Conservation (phyloP, 495 filamentous ascomycete species). For the Aspergillus bertholletiae region DNA sequence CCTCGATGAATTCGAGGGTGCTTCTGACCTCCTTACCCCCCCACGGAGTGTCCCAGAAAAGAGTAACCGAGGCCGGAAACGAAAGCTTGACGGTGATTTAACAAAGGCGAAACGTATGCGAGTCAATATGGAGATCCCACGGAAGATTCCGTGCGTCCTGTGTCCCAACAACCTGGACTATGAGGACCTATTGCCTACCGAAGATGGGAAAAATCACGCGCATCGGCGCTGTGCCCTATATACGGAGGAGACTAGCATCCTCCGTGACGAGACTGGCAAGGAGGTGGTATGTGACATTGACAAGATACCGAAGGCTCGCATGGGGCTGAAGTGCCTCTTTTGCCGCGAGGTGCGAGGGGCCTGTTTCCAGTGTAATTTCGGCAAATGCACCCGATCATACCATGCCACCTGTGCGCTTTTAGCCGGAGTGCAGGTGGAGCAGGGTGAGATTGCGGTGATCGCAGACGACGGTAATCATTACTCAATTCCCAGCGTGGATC, state of each 20-base stretch:
- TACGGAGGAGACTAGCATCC: slow-evolving; percentile 87
- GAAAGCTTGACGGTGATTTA: slow-evolving; percentile 56
- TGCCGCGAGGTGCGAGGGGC: slow-evolving; percentile 91
- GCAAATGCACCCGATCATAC: slow-evolving; percentile 91
- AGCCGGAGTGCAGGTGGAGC: slow-evolving; percentile 87
- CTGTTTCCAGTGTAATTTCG: slow-evolving; percentile 94
- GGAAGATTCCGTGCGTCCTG: slow-evolving; percentile 83
- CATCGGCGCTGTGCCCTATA: slow-evolving; percentile 89
- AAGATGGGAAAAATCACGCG: slow-evolving; percentile 75
- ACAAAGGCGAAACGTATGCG: slow-evolving; percentile 71
- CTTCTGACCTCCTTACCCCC: slow-evolving; percentile 71
- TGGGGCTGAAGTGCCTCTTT: slow-evolving; percentile 90
- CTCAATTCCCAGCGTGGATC: slow-evolving; percentile 81
- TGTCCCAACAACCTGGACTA: slow-evolving; percentile 90
- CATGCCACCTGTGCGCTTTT: slow-evolving; percentile 92
- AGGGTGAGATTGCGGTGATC: slow-evolving; percentile 78
- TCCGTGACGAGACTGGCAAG: slow-evolving; percentile 59
- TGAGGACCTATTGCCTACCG: slow-evolving; percentile 80
- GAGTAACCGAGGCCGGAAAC: slow-evolving; percentile 57
- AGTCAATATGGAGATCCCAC: slow-evolving; percentile 62
- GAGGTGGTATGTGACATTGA: slow-evolving; percentile 75
- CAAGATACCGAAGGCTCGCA: slow-evolving; percentile 77
- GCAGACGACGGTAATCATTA: slow-evolving; percentile 91
- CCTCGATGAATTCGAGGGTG: slow-evolving; percentile 60
- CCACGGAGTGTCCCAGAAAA: slow-evolving; percentile 69